phyloP scores from a whole-genome alignment of 495 filamentous ascomycete species.

The Penicillium samsonianum region DNA sequence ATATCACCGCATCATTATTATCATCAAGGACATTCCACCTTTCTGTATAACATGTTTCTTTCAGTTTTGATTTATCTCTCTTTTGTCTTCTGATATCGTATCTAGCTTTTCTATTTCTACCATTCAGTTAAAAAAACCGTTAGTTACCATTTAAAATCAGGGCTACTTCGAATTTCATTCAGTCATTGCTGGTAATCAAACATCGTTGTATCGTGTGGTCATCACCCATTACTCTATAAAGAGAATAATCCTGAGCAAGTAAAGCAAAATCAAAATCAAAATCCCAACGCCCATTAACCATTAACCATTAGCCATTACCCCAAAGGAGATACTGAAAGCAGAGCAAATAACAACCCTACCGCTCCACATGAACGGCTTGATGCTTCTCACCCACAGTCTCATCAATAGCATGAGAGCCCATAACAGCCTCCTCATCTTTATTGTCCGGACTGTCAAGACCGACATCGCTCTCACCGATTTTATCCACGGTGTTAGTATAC shows the following conservation, averaged over 20 bases:
- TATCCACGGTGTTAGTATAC: slow-evolving; percentile 61
- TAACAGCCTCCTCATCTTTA: slow-evolving; percentile 33
- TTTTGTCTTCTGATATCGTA: no score
- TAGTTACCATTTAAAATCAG: no score
- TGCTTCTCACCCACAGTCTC: slow-evolving; percentile 10
- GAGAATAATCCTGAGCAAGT: neutral
- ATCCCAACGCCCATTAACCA: neutral
- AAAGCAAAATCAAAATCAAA: neutral
- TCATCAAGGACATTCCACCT: no score
- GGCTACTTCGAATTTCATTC: no score
- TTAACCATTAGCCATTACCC: slow-evolving; percentile 2
- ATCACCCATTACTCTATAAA: neutral
- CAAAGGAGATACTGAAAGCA: neutral
- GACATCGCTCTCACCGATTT: slow-evolving; percentile 54
- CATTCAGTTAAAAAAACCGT: no score
- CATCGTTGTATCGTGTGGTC: neutral
- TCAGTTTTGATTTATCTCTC: no score
- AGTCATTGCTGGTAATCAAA: neutral
- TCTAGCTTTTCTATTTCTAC: no score
- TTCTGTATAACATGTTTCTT: no score
- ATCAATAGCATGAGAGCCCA: slow-evolving; percentile 10
- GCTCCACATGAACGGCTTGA: slow-evolving; percentile 14
- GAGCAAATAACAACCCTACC: slow-evolving; percentile 2
- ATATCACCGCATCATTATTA: no score
- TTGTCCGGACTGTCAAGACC: slow-evolving; percentile 39